These are phyloP conservation scores for Aspergillus nanangensis DNA, from an alignment of 495 filamentous ascomycete genomes.

Conservation along the genomic window DNA sequence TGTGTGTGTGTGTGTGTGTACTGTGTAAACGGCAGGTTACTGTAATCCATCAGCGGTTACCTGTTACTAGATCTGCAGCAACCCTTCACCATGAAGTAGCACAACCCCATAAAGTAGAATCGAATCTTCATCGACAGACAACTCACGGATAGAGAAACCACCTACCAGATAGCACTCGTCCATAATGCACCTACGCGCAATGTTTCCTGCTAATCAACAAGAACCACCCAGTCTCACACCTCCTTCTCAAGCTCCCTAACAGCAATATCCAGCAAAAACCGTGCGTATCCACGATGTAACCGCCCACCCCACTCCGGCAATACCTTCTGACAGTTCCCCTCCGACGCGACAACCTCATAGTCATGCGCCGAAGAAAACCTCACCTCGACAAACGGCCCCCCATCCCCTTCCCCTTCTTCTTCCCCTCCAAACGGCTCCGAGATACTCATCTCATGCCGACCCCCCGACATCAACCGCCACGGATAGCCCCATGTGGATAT, in stretches of 20 bases:
- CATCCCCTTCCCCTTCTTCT: conserved; percentile 5
- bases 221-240: too few species aligned
- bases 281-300: conserved; percentile 29
- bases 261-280: conserved; percentile 20
- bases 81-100: too few species aligned
- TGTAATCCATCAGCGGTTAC: too few species aligned
- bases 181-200: too few species aligned
- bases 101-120: too few species aligned
- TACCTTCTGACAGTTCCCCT: conserved; percentile 24
- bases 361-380: conserved; percentile 28
- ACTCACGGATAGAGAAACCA: too few species aligned
- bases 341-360: conserved; percentile 22
- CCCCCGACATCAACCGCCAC: conserved; percentile 31
- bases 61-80: too few species aligned
- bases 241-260: conserved; percentile 14
- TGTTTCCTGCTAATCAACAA: too few species aligned
- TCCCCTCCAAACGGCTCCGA: conserved; percentile 19
- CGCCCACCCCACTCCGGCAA: conserved; percentile 21
- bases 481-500: conserved; percentile 30
- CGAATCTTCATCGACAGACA: too few species aligned
- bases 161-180: too few species aligned
- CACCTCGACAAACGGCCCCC: conserved; percentile 22
- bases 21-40: too few species aligned
- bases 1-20: too few species aligned
- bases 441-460: conserved; percentile 31